Evolutionary conservation across 192 early-diverging fungal genomes (phyloP), one percentile per base, ranked within the genome.

Genomic region (Helicostylum pulchrum): DNA sequence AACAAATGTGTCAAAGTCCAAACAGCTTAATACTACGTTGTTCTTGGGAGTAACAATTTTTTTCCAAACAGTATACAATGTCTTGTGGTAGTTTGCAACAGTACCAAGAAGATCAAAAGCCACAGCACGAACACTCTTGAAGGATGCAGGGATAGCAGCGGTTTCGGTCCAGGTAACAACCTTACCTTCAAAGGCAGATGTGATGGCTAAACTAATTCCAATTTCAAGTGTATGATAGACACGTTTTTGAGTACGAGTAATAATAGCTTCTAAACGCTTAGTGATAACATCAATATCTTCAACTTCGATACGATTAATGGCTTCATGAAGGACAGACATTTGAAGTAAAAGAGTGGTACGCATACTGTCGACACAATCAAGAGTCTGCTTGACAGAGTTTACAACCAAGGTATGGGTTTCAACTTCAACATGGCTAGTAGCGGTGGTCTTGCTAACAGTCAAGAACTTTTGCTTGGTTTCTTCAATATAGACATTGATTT

Each of bases 21-120:
- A n/a, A 21, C 17, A 19, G 5, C 17, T 19, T 19, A 64, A 32
- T 36, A 43, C 26, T 12, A 20, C 34, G n/a, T 53, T 46, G 0
- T 64, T 64, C 42, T 64, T 64, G 51, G 9, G 36, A 9, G 50
- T 26, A 17, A 53, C 34, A 17, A 53, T 53, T 46, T 60, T 3
- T 32, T 61, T 61, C 67, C 67, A 68, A 5, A 61, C 61, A 0
- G 15, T 57, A 2, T 26, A 47, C 19, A 70, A 44, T 2, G 53
- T 45, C 19, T 53, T 53, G n/a, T 30, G 59, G 15, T 63, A 63
- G 49, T 70, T 53, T n/a, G 63, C 60, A 17, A 70, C 50, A 3
- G 68, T 70, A 20, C 52, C 68, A 20, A 64, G 42, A 1, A 70
- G n/a, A 61, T 70, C 68, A 63, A 70, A 63, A 6, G 61, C 61